phyloP scores from a whole-genome alignment of 148 eudicot species.

The Cornus florida region DNA sequence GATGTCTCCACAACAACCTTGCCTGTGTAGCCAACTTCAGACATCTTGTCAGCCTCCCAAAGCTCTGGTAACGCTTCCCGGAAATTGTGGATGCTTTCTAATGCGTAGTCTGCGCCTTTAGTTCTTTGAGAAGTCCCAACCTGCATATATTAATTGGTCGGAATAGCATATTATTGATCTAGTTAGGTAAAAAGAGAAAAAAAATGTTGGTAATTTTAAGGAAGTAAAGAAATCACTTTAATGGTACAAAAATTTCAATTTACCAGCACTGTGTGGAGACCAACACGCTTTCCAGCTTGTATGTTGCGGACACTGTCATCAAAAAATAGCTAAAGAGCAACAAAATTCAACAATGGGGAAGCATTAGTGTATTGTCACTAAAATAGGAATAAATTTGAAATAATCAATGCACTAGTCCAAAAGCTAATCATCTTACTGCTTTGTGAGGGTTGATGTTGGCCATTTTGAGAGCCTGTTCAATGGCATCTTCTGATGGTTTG shows the following conservation, averaged over 20 bases:
- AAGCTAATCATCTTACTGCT: conserved; percentile 49
- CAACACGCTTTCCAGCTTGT: conserved; percentile 75
- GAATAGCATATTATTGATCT: background rate
- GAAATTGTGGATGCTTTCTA: conserved; percentile 85
- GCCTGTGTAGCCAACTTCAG: conserved; percentile 50
- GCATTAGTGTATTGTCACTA: background rate
- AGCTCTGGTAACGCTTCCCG: conserved; percentile 84
- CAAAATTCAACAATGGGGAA: background rate
- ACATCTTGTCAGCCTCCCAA: conserved; percentile 57
- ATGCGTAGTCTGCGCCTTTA: conserved; percentile 82
- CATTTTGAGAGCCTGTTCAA: conserved; percentile 65
- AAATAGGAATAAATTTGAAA: background rate
- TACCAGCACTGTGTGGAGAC: conserved; percentile 87
- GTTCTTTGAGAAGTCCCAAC: conserved; percentile 74
- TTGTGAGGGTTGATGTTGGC: conserved; percentile 71
- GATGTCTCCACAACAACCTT: conserved; percentile 68
- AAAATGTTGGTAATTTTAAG: background rate
- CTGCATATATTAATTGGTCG: conserved; percentile 20
- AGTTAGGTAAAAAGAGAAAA: background rate
- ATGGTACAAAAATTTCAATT: background rate
- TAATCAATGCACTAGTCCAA: background rate
- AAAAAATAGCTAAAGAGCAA: conserved; percentile 70
- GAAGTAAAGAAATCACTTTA: too few species aligned
- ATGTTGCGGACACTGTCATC: conserved; percentile 88
- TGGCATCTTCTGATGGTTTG: conserved; percentile 74